Percentiles rank a stretch among this genome's conserved stretches.
Evolutionary conservation across 208 protist genomes (phyloP).

Genomic region (Naegleria gruberi): DNA sequence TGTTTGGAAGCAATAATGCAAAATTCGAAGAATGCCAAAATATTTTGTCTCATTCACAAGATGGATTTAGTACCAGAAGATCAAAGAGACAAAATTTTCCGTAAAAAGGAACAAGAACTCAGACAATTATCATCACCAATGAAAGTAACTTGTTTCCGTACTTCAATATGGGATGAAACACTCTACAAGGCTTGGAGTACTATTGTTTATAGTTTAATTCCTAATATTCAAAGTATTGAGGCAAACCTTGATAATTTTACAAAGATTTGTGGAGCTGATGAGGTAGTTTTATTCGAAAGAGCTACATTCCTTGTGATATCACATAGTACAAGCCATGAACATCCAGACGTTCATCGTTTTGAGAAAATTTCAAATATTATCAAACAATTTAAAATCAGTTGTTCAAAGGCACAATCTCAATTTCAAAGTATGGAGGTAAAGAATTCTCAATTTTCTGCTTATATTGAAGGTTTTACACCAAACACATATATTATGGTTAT

Average conservation of each 20-base stretch:
- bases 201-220: slow-evolving; percentile 92
- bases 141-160: slow-evolving; percentile 87
- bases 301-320: slow-evolving; percentile 93
- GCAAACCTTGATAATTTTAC: slow-evolving; percentile 77
- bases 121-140: slow-evolving; percentile 48
- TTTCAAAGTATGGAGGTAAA: slow-evolving; percentile 55
- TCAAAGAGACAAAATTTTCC: slow-evolving; percentile 43
- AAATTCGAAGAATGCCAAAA: slow-evolving; percentile 90
- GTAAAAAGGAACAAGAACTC: slow-evolving; percentile 49
- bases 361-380: slow-evolving; percentile 85
- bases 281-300: slow-evolving; percentile 96
- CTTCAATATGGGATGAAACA: slow-evolving; percentile 97
- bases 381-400: slow-evolving; percentile 82
- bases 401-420: slow-evolving; percentile 50
- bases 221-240: slow-evolving; percentile 83
- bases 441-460: slow-evolving; percentile 59
- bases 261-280: slow-evolving; percentile 84
- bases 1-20: slow-evolving; percentile 86
- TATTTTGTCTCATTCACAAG: slow-evolving; percentile 97
- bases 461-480: slow-evolving; percentile 67
- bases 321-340: slow-evolving; percentile 61
- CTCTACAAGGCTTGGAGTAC: slow-evolving; percentile 88
- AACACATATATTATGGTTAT: slow-evolving; percentile 82
- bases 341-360: slow-evolving; percentile 55
- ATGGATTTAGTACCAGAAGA: slow-evolving; percentile 82